Evolutionary conservation across 257 asterid species (phyloP).

Genomic region (Petrea volubilis): DNA sequence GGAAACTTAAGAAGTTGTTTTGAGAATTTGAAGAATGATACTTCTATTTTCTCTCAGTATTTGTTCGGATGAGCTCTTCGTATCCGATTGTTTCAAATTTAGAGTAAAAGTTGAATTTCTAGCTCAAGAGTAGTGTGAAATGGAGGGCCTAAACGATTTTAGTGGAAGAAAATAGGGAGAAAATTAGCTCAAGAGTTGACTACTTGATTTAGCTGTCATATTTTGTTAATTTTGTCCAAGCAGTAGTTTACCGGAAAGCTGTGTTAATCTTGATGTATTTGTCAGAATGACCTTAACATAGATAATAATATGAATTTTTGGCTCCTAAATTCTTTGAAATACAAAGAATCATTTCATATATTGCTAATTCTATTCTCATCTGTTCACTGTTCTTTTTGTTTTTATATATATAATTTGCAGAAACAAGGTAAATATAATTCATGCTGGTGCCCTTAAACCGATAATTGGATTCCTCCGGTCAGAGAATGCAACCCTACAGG

Average conservation of each 20-base stretch:
- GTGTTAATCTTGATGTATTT: neutral
- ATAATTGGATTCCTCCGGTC: constrained; percentile 75
- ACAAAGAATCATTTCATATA: neutral
- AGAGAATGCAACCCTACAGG: constrained; percentile 56
- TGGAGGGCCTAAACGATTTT: too few relatives aligned
- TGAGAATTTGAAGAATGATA: constrained; percentile 5
- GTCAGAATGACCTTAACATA: neutral
- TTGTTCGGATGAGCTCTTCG: too few relatives aligned
- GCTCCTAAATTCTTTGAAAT: neutral
- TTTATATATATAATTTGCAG: constrained; percentile 39
- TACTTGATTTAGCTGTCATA: neutral
- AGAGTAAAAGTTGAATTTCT: too few relatives aligned
- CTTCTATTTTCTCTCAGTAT: neutral
- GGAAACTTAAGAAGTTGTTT: neutral
- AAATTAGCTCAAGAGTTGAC: too few relatives aligned
- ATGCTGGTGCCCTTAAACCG: constrained; percentile 83
- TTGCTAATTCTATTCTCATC: neutral
- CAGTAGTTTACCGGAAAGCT: neutral
- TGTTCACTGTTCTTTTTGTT: constrained; percentile 5
- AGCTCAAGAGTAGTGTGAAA: too few relatives aligned
- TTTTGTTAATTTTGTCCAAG: neutral
- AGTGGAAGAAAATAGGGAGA: too few relatives aligned
- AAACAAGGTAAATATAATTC: constrained; percentile 71
- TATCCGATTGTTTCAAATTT: too few relatives aligned
- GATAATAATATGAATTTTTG: neutral